A percentile compares a stretch with the other conserved stretches of the same genome.
These are phyloP conservation scores for Apodospora peruviana DNA, from an alignment of 495 filamentous ascomycete genomes.

Conservation along the genomic window DNA sequence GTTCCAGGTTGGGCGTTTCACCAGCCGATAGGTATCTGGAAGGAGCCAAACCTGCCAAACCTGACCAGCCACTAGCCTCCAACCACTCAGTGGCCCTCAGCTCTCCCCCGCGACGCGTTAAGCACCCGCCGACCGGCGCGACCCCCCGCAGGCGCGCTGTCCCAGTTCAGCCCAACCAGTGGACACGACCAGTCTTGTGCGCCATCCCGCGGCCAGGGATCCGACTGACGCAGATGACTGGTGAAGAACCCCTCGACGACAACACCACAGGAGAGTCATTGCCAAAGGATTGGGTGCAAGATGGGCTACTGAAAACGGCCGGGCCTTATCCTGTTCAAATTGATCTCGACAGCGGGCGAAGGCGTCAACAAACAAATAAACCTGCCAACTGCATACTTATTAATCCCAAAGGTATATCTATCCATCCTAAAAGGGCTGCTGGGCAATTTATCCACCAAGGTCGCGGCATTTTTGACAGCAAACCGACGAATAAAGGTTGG, in stretches of 20 bases:
- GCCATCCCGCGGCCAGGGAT: background rate
- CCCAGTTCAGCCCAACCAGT: conserved; percentile 1
- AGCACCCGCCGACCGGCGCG: background rate
- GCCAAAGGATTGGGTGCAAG: conserved; percentile 4
- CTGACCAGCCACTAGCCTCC: background rate
- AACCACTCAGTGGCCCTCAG: conserved; percentile 3
- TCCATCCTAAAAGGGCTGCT: too few relatives aligned
- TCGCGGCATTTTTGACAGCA: too few relatives aligned
- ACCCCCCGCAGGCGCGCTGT: conserved; percentile 1
- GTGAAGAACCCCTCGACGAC: conserved; percentile 3
- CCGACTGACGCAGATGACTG: conserved; percentile 1
- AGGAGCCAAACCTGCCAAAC: background rate
- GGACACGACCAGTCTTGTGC: conserved; percentile 2
- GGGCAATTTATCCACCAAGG: too few relatives aligned
- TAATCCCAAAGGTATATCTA: too few relatives aligned
- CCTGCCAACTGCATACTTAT: too few relatives aligned
- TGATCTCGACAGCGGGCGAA: conserved; percentile 1
- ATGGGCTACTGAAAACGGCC: conserved; percentile 10
- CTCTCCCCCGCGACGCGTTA: conserved; percentile 5
- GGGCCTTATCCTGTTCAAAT: conserved; percentile 7
- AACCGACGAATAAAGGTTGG: background rate
- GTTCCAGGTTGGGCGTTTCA: too few relatives aligned
- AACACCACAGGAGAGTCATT: conserved; percentile 2
- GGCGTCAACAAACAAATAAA: conserved; percentile 19
- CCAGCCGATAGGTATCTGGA: background rate